Evolutionary conservation across 257 asterid species (phyloP).

Genomic region (Solanum medicagineum): DNA sequence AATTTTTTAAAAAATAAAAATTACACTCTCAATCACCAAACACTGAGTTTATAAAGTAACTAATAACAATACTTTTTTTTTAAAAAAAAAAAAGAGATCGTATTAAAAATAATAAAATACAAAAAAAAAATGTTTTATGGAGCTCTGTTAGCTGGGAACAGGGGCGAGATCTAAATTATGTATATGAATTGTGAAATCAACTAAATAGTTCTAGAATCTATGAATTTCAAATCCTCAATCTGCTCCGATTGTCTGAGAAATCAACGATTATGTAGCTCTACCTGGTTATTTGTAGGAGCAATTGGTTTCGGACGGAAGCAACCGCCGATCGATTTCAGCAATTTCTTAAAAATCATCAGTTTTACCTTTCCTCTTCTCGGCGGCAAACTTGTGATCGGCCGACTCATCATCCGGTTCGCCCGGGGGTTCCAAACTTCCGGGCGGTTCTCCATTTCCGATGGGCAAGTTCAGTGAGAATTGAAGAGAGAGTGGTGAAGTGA

Average conservation of each 20-base stretch:
- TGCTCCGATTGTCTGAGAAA: background rate
- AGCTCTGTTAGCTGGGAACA: background rate
- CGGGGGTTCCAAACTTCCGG: background rate
- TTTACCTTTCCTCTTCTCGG: constrained; percentile 7
- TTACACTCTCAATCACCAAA: background rate
- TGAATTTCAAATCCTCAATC: background rate
- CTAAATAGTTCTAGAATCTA: background rate
- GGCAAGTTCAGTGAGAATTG: background rate
- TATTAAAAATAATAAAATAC: background rate
- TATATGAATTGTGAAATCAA: background rate
- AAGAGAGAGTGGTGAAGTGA: background rate
- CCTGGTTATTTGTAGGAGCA: background rate
- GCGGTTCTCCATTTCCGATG: background rate
- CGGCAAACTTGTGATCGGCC: background rate
- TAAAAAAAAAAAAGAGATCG: background rate
- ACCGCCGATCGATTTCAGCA: constrained; percentile 5
- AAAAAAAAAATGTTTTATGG: background rate
- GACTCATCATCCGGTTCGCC: background rate
- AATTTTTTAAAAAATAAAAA: no score
- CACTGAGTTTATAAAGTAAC: background rate
- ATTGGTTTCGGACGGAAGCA: background rate
- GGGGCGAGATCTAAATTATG: background rate
- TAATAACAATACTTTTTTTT: background rate
- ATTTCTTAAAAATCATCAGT: constrained; percentile 1
- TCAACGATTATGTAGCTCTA: background rate